Evolutionary conservation across 768 basidiomycete species (phyloP).

Genomic region (Podaxis carcinomalis): DNA sequence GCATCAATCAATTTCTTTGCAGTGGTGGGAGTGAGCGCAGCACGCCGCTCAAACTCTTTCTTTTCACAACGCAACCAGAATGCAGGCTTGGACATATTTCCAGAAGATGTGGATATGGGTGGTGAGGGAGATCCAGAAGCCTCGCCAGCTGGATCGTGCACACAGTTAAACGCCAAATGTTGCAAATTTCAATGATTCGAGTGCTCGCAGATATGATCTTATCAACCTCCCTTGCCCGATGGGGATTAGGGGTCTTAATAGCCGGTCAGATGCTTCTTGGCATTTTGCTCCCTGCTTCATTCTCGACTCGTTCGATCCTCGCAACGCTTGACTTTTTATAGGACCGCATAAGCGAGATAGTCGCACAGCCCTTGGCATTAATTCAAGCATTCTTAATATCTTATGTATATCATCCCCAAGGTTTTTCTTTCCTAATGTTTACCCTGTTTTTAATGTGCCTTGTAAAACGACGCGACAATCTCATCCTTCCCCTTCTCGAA

Average conservation of each 20-base stretch:
- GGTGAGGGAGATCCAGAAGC: neutral
- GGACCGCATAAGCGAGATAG: neutral
- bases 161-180: neutral
- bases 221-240: neutral
- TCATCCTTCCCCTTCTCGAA: slow-evolving; percentile 32
- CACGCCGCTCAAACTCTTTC: slow-evolving; percentile 90
- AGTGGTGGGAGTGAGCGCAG: slow-evolving; percentile 89
- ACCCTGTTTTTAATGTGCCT: neutral
- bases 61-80: slow-evolving; percentile 98
- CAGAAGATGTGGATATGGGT: neutral
- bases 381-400: no score
- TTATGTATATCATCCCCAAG: no score
- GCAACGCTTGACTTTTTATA: neutral
- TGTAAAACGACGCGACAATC: slow-evolving; percentile 18
- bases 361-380: neutral
- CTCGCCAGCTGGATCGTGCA: neutral
- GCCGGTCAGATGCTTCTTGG: neutral
- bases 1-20: slow-evolving; percentile 84
- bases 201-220: neutral
- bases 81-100: slow-evolving; percentile 43
- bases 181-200: slow-evolving; percentile 7
- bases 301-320: neutral
- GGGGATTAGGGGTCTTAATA: neutral
- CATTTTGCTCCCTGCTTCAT: neutral
- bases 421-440: no score